Percentiles rank a stretch among this genome's conserved stretches.
Conservation (phyloP, 352 stramenopile species). For the Globisporangium cystogenes region DNA sequence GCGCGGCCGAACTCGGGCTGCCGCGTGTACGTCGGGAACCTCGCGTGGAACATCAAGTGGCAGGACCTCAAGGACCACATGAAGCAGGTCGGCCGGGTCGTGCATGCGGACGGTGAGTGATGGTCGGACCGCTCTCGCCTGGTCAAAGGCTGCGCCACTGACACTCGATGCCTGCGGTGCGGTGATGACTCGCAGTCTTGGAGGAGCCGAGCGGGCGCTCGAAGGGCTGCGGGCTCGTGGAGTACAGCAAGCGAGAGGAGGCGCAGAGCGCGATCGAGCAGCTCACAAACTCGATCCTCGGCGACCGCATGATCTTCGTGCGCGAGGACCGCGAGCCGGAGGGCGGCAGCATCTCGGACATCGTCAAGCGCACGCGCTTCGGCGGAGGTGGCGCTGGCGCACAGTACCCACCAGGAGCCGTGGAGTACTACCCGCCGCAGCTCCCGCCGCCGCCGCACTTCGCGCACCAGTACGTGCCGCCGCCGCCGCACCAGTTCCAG, state of each 20-base stretch:
- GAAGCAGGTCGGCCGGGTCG: conserved; percentile 76
- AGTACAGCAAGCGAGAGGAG: conserved; percentile 62
- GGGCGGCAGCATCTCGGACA: conserved; percentile 62
- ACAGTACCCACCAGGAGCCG: background rate
- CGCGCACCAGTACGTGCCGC: conserved; percentile 1
- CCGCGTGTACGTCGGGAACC: conserved; percentile 88
- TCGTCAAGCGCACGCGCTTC: conserved; percentile 32
- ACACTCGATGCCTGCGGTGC: no score
- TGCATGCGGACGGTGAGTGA: conserved; percentile 65
- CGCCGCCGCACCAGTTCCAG: conserved; percentile 1
- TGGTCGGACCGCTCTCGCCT: no score
- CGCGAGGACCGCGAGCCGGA: conserved; percentile 80
- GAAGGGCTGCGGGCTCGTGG: conserved; percentile 85
- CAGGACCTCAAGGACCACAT: conserved; percentile 97
- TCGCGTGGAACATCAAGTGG: conserved; percentile 92
- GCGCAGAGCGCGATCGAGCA: conserved; percentile 83
- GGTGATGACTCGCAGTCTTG: conserved; percentile 60
- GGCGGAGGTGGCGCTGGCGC: background rate
- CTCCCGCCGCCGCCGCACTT: conserved; percentile 1
- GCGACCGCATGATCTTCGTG: conserved; percentile 87
- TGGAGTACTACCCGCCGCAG: conserved; percentile 5
- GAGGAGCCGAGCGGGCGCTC: conserved; percentile 83
- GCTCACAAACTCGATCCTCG: conserved; percentile 92
- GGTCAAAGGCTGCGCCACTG: no score
- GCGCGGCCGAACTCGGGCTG: conserved; percentile 32